These are phyloP conservation scores for Pythium grandisporangium DNA, from an alignment of 352 stramenopile species.

Conservation along the genomic window DNA sequence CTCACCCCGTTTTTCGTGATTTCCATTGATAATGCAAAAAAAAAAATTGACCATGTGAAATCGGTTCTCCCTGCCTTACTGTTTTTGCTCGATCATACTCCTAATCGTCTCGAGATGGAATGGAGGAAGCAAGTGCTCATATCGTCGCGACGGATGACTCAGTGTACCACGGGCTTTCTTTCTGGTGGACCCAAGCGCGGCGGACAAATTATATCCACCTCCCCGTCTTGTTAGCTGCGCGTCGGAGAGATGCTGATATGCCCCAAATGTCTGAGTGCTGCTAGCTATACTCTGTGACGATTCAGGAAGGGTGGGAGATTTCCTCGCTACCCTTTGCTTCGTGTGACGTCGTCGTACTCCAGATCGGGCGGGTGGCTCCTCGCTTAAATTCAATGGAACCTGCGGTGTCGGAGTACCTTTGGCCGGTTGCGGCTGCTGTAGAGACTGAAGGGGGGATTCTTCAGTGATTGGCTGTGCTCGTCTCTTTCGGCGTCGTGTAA, in stretches of 20 bases:
- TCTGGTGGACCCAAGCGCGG: constrained; percentile 3
- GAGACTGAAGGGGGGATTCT: too few species aligned
- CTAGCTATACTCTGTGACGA: neutral
- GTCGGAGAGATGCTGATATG: neutral
- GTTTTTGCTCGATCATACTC: constrained; percentile 5
- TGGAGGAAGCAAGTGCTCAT: constrained; percentile 13
- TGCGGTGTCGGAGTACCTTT: too few species aligned
- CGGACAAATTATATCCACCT: too few species aligned
- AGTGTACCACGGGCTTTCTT: constrained; percentile 1
- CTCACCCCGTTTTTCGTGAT: neutral
- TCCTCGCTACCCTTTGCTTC: too few species aligned
- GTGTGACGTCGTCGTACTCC: too few species aligned
- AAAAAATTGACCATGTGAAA: neutral
- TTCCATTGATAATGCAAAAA: constrained; percentile 1
- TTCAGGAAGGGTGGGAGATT: neutral
- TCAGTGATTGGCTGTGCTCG: too few species aligned
- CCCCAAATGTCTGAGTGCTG: neutral
- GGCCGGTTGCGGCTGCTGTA: too few species aligned
- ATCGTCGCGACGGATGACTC: constrained; percentile 5
- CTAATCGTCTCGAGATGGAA: constrained; percentile 7
- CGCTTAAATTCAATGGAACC: too few species aligned
- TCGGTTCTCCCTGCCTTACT: neutral
- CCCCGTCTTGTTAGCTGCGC: too few species aligned
- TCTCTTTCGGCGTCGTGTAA: too few species aligned
- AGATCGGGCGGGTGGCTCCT: too few species aligned